Base-by-base conservation (phyloP, 176 grass and related monocot genomes). In the Aegilops tauschii region DNA sequence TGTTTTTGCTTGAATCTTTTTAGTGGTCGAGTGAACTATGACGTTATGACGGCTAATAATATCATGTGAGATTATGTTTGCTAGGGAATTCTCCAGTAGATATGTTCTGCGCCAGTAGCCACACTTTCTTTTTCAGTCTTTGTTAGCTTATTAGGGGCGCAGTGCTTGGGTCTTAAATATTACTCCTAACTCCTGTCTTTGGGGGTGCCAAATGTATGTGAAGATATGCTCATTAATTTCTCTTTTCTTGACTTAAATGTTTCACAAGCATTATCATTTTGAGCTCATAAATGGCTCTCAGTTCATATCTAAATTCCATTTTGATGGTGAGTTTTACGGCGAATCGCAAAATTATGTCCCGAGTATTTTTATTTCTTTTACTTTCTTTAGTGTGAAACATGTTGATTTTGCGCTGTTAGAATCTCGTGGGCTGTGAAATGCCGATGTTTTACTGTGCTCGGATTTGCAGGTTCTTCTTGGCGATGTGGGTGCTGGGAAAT, bases 401-500 rank as follows among this genome's bases (percentile, higher is more conserved):
- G 69, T 76, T 23, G 21, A 47, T 87, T 72, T 78, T 49, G 29
- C 28, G n/a, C 81, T 36, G 9, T 10, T 80, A 64, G 40, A 76
- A 83, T 66, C 45, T n/a, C 66, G 17, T 45, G 0, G 20, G 54
- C 5, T 80, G 6, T 45, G 18, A 68, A 67, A 63, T 74, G 8
- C 58, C 52, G 29, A 50, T 6, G 32, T 71, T 72, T 82, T 11
- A 28, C 28, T 67, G 23, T 83, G 16, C 74, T 80, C 65, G 1
- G 47, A 74, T 65, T 76, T 13, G 67, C 82, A 95, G 96, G 96
- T 98, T 76, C 92, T 98, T 86, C 88, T 98, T 78, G 96, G 96
- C 64, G 96, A 98, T 88, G 93, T 98, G 81, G 96, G 96, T 23
- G 86, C 96, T 30, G 96, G 96, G 21, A 98, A 98, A 83, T 98